These are phyloP conservation scores for Graphilbum fragrans DNA, from an alignment of 2,329 filamentous ascomycete species.

Conservation along the genomic window DNA sequence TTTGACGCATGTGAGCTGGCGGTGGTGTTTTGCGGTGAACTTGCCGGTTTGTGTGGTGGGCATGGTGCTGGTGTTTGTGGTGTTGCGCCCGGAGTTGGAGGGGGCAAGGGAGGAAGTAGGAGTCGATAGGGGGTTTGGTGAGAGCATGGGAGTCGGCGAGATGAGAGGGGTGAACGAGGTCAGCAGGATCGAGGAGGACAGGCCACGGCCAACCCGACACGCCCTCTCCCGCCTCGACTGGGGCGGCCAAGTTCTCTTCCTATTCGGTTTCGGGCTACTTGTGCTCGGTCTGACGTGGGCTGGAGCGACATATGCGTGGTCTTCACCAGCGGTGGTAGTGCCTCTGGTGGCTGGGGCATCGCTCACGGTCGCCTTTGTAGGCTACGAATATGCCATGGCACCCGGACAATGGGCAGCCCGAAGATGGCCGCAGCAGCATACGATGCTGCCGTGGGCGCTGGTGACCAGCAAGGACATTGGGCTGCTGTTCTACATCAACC, in stretches of 20 bases:
- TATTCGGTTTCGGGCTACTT: slow-evolving; percentile 38
- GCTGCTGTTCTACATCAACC: slow-evolving; percentile 50
- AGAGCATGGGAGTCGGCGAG: no score
- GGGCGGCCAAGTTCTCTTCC: slow-evolving; percentile 44
- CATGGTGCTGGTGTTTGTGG: slow-evolving; percentile 37
- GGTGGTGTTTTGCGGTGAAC: slow-evolving; percentile 46
- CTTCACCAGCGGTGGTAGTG: slow-evolving; percentile 31
- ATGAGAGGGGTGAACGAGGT: no score
- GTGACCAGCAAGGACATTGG: slow-evolving; percentile 44
- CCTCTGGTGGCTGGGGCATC: slow-evolving; percentile 32
- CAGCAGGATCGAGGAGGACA: no score
- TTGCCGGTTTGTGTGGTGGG: slow-evolving; percentile 41
- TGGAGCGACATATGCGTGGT: slow-evolving; percentile 39
- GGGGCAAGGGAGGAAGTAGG: slow-evolving; percentile 34
- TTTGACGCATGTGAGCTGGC: neutral
- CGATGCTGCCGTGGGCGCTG: slow-evolving; percentile 53
- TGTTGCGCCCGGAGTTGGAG: slow-evolving; percentile 46
- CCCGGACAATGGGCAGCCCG: slow-evolving; percentile 32
- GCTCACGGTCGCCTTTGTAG: slow-evolving; percentile 28
- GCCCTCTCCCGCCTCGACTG: slow-evolving; percentile 16
- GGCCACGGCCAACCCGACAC: no score
- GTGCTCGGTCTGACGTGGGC: slow-evolving; percentile 44
- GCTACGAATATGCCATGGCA: slow-evolving; percentile 41
- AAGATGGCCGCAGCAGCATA: slow-evolving; percentile 38
- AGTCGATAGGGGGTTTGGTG: no score